Base-by-base conservation (phyloP, 805 yeast genomes). In the Sugiyamaella americana region DNA sequence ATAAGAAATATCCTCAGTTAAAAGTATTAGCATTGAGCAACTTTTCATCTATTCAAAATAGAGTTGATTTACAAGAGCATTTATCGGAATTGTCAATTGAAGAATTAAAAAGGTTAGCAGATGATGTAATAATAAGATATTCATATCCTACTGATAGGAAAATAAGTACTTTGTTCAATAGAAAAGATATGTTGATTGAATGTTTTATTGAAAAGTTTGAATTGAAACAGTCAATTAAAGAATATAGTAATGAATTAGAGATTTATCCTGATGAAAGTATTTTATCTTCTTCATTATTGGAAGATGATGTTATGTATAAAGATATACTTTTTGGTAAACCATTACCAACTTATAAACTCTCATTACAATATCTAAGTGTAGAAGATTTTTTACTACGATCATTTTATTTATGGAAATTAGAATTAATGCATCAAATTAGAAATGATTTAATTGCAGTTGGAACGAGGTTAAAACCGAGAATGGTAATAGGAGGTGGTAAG, bases 341-440 rank as follows among this genome's bases (percentile, higher is more conserved):
- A 1, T 39, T 49, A 13, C 50, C 67, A 3, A 36, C 60, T 4
- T 56, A 58, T 4, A 43, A 54, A 18, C 42, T 60, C 4, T 55
- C 54, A 6, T 49, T 57, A 4, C 68, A 64, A 34, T 65, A 56
- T 47, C 51, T 64, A 11, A 50, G 62, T 16, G 29, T 54, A 21
- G 49, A 49, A n/a, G 69, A 64, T 41, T 59, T 64, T 32, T 40
- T 60, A 19, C 37, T 49, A n/a, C 51, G 67, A 23, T 41, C 51
- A 2, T 55, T 57, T 26, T 46, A 49, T 26, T 37, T 61, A 2
- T 46, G 41, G 6, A 49, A 57, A 6, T 48, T 49, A 3, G 63
- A 63, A 36, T 35, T 46, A 16, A 51, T 52, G 26, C 52, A 41
- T 21, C 53, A 52, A 18, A 46, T 64, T 30, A 44, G 52, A 16